phyloP scores from a whole-genome alignment of 257 asterid genomes.

The Primulina huaijiensis region DNA sequence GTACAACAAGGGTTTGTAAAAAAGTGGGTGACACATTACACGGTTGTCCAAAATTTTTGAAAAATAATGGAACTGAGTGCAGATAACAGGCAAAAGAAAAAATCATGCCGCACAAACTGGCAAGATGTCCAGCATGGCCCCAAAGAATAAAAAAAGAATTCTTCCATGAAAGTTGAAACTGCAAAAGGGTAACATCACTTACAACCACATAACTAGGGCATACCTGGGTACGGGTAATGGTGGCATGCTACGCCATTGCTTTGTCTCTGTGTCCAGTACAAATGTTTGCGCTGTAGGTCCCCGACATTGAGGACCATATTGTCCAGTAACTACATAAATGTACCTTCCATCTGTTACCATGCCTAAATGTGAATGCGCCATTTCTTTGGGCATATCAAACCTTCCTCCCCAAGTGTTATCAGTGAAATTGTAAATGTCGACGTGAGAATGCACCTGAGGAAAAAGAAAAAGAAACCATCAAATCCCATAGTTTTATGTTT shows the following conservation, averaged over 20 bases:
- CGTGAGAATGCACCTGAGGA: conserved; percentile 87
- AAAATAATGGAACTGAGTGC: background rate
- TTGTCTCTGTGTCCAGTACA: conserved; percentile 68
- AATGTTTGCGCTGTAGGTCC: conserved; percentile 84
- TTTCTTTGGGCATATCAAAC: conserved; percentile 94
- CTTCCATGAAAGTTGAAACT: background rate
- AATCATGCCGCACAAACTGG: background rate
- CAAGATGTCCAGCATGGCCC: background rate
- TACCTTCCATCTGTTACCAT: conserved; percentile 94
- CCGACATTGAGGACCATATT: conserved; percentile 95
- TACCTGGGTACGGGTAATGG: conserved; percentile 86
- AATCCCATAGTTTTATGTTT: conserved; percentile 4
- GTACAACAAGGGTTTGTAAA: background rate
- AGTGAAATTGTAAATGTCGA: conserved; percentile 81
- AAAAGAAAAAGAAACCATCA: conserved; percentile 7
- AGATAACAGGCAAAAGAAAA: background rate
- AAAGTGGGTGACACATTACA: background rate
- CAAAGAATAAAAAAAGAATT: background rate
- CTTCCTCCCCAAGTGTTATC: conserved; percentile 89
- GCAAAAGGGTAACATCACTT: background rate
- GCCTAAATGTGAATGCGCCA: conserved; percentile 98
- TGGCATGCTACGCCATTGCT: conserved; percentile 70
- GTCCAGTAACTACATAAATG: conserved; percentile 80
- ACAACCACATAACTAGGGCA: conserved; percentile 17
- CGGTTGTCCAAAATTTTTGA: no score